These are phyloP conservation scores for Candolleomyces eurysporus DNA, from an alignment of 768 basidiomycete genomes.

Conservation along the genomic window DNA sequence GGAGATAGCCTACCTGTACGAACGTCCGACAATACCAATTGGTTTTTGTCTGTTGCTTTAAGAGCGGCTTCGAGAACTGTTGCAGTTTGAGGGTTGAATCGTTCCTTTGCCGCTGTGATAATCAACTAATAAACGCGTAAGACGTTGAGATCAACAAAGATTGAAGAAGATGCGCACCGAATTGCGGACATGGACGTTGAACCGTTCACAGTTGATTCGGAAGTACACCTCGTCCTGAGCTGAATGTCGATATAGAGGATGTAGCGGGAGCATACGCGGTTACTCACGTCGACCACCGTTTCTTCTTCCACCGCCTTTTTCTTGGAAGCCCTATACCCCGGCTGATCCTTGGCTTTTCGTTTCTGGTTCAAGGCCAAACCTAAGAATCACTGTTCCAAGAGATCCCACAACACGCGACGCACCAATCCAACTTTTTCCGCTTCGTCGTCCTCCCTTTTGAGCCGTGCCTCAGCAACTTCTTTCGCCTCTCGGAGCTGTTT, in stretches of 20 bases:
- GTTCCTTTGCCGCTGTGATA: slow-evolving; percentile 69
- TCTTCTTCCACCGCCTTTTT: slow-evolving; percentile 57
- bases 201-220: slow-evolving; percentile 86
- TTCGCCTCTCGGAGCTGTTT: slow-evolving; percentile 76
- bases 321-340: slow-evolving; percentile 50
- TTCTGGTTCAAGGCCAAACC: slow-evolving; percentile 44
- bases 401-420: slow-evolving; percentile 21
- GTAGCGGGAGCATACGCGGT: not conserved
- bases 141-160: not conserved
- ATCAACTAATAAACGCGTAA: slow-evolving; percentile 32
- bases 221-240: slow-evolving; percentile 70
- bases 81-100: slow-evolving; percentile 76
- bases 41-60: slow-evolving; percentile 64
- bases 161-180: slow-evolving; percentile 44
- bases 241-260: slow-evolving; percentile 11
- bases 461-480: slow-evolving; percentile 57
- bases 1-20: slow-evolving; percentile 51
- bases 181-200: slow-evolving; percentile 85
- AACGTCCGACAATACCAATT: slow-evolving; percentile 57
- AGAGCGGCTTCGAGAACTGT: slow-evolving; percentile 69
- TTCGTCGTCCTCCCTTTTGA: slow-evolving; percentile 71
- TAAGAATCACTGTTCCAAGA: slow-evolving; percentile 6
- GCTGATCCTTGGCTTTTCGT: slow-evolving; percentile 54
- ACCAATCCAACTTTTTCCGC: slow-evolving; percentile 74
- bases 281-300: slow-evolving; percentile 65